These are phyloP conservation scores for Solidago caesia DNA, from an alignment of 129 eudicot genomes.

Conservation along the genomic window DNA sequence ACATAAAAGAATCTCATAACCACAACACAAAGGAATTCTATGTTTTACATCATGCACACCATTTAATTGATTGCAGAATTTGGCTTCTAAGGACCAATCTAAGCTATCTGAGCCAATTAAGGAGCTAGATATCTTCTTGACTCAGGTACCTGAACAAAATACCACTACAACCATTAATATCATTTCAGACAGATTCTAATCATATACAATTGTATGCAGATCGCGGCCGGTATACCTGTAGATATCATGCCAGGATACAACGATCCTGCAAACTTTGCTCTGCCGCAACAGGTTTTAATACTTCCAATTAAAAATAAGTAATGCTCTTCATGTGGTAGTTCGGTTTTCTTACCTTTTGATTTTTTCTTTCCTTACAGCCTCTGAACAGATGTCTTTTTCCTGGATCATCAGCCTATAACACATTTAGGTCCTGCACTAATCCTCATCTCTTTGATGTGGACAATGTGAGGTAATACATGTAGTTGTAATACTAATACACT, in stretches of 20 bases:
- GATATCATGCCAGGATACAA: slow-evolving; percentile 91
- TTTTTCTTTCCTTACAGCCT: slow-evolving; percentile 51
- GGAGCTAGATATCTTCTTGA: slow-evolving; percentile 86
- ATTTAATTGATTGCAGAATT: slow-evolving; percentile 50
- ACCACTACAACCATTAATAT: background rate
- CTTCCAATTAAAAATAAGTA: background rate
- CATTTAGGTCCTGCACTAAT: slow-evolving; percentile 86
- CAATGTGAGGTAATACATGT: slow-evolving; percentile 55
- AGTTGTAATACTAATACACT: no score
- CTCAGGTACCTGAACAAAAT: slow-evolving; percentile 54
- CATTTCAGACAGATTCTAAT: background rate
- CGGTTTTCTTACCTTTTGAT: slow-evolving; percentile 10
- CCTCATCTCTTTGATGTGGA: slow-evolving; percentile 95
- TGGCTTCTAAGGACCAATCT: slow-evolving; percentile 77
- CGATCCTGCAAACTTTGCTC: slow-evolving; percentile 82
- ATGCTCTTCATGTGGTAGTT: background rate
- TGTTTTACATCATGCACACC: background rate
- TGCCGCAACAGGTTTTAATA: slow-evolving; percentile 84
- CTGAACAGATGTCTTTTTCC: slow-evolving; percentile 91
- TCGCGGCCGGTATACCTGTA: slow-evolving; percentile 79
- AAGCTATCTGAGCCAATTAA: slow-evolving; percentile 69
- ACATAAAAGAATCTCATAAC: background rate
- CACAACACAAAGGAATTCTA: background rate
- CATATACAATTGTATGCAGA: slow-evolving; percentile 43
- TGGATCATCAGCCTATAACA: slow-evolving; percentile 78